Percentiles rank a stretch among this genome's conserved stretches.
Conservation (phyloP, 208 protist species). For the Porcisia deanei region DNA sequence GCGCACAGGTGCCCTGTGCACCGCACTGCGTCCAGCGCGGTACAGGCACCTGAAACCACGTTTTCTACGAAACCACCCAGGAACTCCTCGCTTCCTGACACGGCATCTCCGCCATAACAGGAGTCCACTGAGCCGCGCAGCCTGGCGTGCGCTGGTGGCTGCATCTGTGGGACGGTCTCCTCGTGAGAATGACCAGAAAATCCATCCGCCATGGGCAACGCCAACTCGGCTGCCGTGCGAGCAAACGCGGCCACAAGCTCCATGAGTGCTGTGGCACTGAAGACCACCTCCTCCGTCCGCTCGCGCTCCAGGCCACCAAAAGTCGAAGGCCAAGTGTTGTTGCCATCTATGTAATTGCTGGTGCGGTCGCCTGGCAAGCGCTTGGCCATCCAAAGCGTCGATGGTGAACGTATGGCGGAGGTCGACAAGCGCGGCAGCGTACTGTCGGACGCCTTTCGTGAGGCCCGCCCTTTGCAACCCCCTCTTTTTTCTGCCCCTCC, state of each 20-base stretch:
- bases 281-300: conserved; percentile 4
- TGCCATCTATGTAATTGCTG: background rate
- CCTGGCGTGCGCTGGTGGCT: background rate
- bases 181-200: background rate
- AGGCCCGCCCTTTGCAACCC: background rate
- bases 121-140: background rate
- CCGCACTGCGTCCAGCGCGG: conserved; percentile 5
- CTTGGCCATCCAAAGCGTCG: conserved; percentile 6
- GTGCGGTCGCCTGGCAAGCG: background rate
- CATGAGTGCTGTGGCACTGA: conserved; percentile 7
- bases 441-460: background rate
- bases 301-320: background rate
- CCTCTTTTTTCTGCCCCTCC: background rate
- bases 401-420: background rate
- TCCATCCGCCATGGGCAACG: background rate
- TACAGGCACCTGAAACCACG: conserved; percentile 19
- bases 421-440: background rate
- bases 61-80: conserved; percentile 9
- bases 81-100: background rate
- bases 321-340: background rate
- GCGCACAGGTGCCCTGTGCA: background rate
- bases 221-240: conserved; percentile 1
- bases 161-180: background rate
- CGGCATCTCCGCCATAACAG: background rate
- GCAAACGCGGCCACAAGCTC: conserved; percentile 10